Conservation (phyloP, 257 asterid genomes). For the Solanum gandarillasii region DNA sequence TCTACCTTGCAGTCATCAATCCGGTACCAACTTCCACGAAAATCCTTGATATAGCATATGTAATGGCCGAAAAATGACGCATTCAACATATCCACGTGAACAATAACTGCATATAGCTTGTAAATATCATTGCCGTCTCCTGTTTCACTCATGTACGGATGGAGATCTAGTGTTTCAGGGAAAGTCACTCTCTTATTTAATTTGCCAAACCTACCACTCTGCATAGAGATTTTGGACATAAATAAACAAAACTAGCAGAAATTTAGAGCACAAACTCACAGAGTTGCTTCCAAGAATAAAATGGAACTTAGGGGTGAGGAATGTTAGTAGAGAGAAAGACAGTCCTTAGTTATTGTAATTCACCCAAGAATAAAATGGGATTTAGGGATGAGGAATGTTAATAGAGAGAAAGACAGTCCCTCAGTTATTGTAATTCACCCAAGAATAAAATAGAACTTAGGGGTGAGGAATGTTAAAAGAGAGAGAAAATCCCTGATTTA, state of each 20-base stretch:
- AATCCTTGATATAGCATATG: slow-evolving; percentile 83
- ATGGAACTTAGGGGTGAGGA: not conserved
- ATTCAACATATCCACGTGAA: slow-evolving; percentile 95
- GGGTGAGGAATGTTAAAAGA: not conserved
- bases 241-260: not conserved
- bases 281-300: not conserved
- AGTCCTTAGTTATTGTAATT: not conserved
- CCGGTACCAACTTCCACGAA: slow-evolving; percentile 77
- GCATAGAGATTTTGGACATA: slow-evolving; percentile 6
- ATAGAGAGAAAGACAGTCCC: not conserved
- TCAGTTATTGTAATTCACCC: not conserved
- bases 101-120: slow-evolving; percentile 92
- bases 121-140: slow-evolving; percentile 59
- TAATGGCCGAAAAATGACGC: slow-evolving; percentile 97
- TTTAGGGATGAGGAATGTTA: not conserved
- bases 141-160: slow-evolving; percentile 61
- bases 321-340: not conserved
- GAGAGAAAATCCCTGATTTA: not conserved
- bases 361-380: not conserved
- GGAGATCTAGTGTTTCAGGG: slow-evolving; percentile 77
- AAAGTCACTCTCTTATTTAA: slow-evolving; percentile 89
- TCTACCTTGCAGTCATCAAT: slow-evolving; percentile 90
- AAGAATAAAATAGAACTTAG: not conserved
- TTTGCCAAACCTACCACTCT: slow-evolving; percentile 98
- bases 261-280: not conserved